Evolutionary conservation across 2,329 filamentous ascomycete species (phyloP), one percentile per base, ranked within the genome.

Genomic region (Penicillium sp.): DNA sequence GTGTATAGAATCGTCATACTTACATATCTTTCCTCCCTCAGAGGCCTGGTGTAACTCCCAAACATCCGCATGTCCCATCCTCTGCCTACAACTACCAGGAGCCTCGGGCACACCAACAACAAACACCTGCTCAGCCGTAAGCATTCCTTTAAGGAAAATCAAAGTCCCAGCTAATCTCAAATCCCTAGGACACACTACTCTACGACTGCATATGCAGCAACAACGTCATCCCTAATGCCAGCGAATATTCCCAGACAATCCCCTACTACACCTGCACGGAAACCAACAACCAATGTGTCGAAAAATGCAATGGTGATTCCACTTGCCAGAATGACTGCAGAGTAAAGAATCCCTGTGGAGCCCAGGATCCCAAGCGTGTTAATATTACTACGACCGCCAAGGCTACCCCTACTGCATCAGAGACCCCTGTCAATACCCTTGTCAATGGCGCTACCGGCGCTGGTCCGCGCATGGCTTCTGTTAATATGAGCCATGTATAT

Each of bases 241-340:
- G 82, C 59, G 76, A 86, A 66, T 87, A 83, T 77, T 83, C 82
- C 34, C 80, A 83, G 64, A 87, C 85, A 14, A 77, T 87, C 50
- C 83, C 85, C 18, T 87, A 82, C 76, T 86, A 78, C 73, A 77
- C 82, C 70, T 87, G 85, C 75, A 80, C 78, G 10, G 77, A 84
- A 61, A 77, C 75, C 72, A 82, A 81, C 69, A 82, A 77, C 66
- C 75, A 84, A 61, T 85, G 83, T 63, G 82, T 84, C 24, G 64
- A 60, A 13, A 73, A 72, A 62, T 87, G 85, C 61, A 54, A 56
- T 66, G 72, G 69, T 18, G 63, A 82, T 66, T 78, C 78, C 54
- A 64, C 66, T 40, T 87, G 84, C 70, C 75, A 79, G 40, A 69
- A 72, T 52, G 64, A 71, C 35, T 87, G 84, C 72, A 78, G 81